Conservation (phyloP, 2,329 filamentous ascomycete genomes). For the Ramichloridium luteum region DNA sequence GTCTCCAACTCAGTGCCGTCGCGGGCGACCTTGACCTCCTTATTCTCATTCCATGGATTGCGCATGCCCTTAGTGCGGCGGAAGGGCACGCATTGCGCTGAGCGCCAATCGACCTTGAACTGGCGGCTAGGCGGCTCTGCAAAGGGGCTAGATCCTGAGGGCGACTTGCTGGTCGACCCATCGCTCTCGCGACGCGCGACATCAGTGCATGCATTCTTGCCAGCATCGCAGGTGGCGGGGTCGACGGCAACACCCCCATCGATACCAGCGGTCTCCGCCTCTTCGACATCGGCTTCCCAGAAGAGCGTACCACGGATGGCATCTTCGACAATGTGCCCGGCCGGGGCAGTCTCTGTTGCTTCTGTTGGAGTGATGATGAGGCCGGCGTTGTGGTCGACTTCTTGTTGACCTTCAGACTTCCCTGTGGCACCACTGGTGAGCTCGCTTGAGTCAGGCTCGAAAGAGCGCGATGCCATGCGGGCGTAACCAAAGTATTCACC, state of each 20-base stretch:
- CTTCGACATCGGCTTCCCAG: constrained; percentile 69
- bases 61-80: constrained; percentile 74
- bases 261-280: constrained; percentile 20
- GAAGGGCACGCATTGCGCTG: constrained; percentile 70
- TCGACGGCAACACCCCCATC: background rate
- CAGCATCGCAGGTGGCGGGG: background rate
- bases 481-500: constrained; percentile 95
- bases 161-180: constrained; percentile 15
- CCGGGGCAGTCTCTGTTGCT: constrained; percentile 63
- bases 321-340: constrained; percentile 80
- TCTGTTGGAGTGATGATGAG: constrained; percentile 68
- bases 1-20: constrained; percentile 91
- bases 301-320: constrained; percentile 85
- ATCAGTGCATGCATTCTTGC: background rate
- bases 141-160: constrained; percentile 24
- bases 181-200: constrained; percentile 26
- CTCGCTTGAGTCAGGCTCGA: constrained; percentile 39
- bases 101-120: constrained; percentile 82
- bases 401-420: constrained; percentile 1
- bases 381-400: constrained; percentile 38
- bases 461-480: constrained; percentile 77
- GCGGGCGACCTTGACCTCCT: constrained; percentile 89
- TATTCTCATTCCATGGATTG: constrained; percentile 88
- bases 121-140: constrained; percentile 54
- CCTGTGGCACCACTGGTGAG: constrained; percentile 1